Evolutionary conservation across 129 eudicot genomes (phyloP), one percentile per base, ranked within the genome.

Genomic region (Scalesia atractyloides): DNA sequence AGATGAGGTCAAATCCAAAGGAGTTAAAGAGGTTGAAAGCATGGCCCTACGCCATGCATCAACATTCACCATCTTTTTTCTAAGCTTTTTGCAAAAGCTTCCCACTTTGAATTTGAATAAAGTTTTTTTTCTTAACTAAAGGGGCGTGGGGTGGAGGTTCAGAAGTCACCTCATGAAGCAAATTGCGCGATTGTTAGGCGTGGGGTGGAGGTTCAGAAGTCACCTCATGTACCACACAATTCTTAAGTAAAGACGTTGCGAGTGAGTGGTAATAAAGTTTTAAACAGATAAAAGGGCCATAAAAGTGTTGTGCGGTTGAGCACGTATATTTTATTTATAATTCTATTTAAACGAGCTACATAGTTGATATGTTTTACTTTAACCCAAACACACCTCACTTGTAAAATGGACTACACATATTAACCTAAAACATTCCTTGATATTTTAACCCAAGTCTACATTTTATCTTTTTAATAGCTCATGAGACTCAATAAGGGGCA

Each of bases 31-130:
- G 20, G 22, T 5, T 52, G 26, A 52, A 52, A 52, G 24, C 26
- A 52, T 52, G 58, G 58, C 17, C 58, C 9, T 17, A 7, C 15
- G 0, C 18, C 56, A 14, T 0, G n/a, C 5, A 5, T 20, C 36
- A 24, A 57, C 10, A 57, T 20, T 57, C 37, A 58, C 64, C 5
- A 57, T 58, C 64, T 22, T 58, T 58, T 58, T 58, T 58, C 16
- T 11, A 3, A 24, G 12, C 64, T 24, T 24, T 24, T 58, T 24
- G 64, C 64, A 58, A 57, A 22, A 57, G 37, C 22, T 57, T 57
- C 5, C 37, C 36, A 22, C 37, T 57, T 22, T 22, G 33, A 56
- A 9, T 19, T 19, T 56, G n/a, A 9, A 9, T 56, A 4, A 52
- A 5, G 24, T 9, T 20, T 53, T 39, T 5, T 8, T 39, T 39